Conservation (phyloP, 2,329 filamentous ascomycete species). For the Stagonosporopsis rhizophila region DNA sequence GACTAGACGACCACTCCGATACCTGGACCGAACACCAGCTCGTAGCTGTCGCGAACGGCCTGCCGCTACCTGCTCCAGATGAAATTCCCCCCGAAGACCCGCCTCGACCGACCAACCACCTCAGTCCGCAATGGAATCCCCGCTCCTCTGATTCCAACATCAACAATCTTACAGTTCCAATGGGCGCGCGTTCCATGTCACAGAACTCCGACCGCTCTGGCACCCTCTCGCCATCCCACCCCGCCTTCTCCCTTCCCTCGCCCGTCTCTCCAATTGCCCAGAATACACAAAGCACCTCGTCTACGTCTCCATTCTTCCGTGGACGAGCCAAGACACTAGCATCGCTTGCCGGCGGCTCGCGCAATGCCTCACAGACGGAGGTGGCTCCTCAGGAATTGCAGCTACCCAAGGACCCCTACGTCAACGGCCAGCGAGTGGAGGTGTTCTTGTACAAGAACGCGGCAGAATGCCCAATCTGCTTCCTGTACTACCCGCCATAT, state of each 20-base stretch:
- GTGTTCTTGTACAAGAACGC: constrained; percentile 93
- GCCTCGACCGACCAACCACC: constrained; percentile 52
- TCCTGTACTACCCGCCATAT: constrained; percentile 92
- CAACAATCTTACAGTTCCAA: constrained; percentile 79
- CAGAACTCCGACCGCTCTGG: constrained; percentile 74
- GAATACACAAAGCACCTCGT: constrained; percentile 39
- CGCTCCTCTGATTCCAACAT: constrained; percentile 66
- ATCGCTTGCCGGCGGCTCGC: constrained; percentile 77
- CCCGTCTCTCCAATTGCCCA: constrained; percentile 63
- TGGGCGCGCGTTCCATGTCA: constrained; percentile 78
- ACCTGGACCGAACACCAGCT: constrained; percentile 95
- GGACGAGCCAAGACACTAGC: constrained; percentile 89
- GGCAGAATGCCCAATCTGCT: constrained; percentile 92
- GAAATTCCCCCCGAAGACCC: constrained; percentile 76
- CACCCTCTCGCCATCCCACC: constrained; percentile 66
- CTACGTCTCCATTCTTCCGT: constrained; percentile 69
- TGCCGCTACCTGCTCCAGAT: constrained; percentile 84
- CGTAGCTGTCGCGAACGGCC: constrained; percentile 84
- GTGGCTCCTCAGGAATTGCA: constrained; percentile 78
- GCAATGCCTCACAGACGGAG: constrained; percentile 75
- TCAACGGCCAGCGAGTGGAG: constrained; percentile 94
- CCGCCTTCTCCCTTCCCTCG: constrained; percentile 67
- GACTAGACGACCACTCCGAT: constrained; percentile 84
- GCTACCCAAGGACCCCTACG: constrained; percentile 81
- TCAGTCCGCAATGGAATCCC: constrained; percentile 51